Evolutionary conservation across 2,329 filamentous ascomycete species (phyloP), one percentile per base, ranked within the genome.

Genomic region (Sclerotinia trifoliorum): DNA sequence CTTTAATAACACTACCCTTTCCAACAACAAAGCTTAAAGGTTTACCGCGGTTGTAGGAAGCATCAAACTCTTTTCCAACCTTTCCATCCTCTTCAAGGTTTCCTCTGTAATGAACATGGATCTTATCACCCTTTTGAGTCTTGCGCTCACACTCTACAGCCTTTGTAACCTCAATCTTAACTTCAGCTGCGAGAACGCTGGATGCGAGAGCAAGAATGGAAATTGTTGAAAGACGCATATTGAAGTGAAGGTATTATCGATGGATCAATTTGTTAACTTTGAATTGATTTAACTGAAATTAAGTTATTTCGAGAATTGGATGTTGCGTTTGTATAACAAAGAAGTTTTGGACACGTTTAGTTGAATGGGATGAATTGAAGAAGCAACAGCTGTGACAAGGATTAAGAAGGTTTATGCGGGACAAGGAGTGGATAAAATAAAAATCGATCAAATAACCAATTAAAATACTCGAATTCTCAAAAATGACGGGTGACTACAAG

Each of bases 91-190:
- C 86, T 64, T 82, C 81, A 71, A 97, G 86, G 1, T 90, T 95
- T 74, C 94, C 94, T 67, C 86, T 86, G 84, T 98, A 97, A 83
- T 97, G 93, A 76, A 97, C 93, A 67, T 88, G 83, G 77, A 97
- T 88, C 72, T 83, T 88, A 81, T 97, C 94, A 73, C 93, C 93
- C 71, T 85, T 86, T 76, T 85, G 76, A 21, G 87, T 91, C 82
- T 92, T 94, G 80, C 93, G 89, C 63, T 88, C 87, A 83, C 94
- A 97, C 74, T 92, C 87, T 72, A 91, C 90, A 35, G 86, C 82
- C 69, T 88, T 84, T 64, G 88, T 91, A 73, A 92, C 88, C 73
- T 96, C 88, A 78, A 97, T 91, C 80, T 91, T 86, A 74, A 97
- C 86, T 69, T 83, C 67, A 13, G 75, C 75, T 32, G 76, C 76